Conservation (phyloP, 2,329 filamentous ascomycete genomes). For the Colletotrichum orbiculare region DNA sequence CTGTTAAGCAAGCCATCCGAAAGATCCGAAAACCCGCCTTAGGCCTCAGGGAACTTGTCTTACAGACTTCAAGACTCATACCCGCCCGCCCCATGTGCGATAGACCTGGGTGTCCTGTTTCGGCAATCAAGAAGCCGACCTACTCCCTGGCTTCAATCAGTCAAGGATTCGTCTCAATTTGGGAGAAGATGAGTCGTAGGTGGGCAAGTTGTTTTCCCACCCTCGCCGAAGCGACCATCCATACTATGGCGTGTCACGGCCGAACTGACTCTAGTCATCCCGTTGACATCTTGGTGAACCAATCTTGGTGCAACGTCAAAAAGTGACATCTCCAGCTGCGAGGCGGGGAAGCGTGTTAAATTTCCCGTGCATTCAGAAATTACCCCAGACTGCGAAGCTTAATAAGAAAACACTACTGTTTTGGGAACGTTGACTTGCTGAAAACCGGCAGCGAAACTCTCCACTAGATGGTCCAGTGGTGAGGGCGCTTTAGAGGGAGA, state of each 20-base stretch:
- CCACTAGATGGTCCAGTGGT: too few species aligned
- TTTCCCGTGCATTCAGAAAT: too few species aligned
- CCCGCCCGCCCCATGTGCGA: conserved; percentile 21
- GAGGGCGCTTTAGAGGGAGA: too few species aligned
- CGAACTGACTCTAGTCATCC: conserved; percentile 1
- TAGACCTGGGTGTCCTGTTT: conserved; percentile 20
- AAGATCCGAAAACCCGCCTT: conserved; percentile 1
- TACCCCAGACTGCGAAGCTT: conserved; percentile 5
- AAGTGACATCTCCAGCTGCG: too few species aligned
- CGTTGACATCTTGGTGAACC: conserved; percentile 10
- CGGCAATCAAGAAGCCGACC: background rate
- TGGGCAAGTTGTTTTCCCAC: too few species aligned
- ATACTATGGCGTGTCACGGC: background rate
- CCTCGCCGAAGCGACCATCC: too few species aligned
- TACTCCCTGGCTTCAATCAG: background rate
- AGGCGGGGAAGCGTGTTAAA: too few species aligned
- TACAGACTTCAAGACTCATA: conserved; percentile 26
- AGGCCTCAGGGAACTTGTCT: background rate
- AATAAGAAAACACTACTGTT: background rate
- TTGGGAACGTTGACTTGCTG: background rate
- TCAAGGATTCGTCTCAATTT: background rate
- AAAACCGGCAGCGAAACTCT: background rate
- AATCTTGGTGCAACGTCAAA: conserved; percentile 10
- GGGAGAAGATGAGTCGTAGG: background rate
- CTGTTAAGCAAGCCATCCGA: background rate